A percentile compares a stretch with the other conserved stretches of the same genome.
Evolutionary conservation across 768 basidiomycete genomes (phyloP).

Genomic region (Fistulinella prunicolor): DNA sequence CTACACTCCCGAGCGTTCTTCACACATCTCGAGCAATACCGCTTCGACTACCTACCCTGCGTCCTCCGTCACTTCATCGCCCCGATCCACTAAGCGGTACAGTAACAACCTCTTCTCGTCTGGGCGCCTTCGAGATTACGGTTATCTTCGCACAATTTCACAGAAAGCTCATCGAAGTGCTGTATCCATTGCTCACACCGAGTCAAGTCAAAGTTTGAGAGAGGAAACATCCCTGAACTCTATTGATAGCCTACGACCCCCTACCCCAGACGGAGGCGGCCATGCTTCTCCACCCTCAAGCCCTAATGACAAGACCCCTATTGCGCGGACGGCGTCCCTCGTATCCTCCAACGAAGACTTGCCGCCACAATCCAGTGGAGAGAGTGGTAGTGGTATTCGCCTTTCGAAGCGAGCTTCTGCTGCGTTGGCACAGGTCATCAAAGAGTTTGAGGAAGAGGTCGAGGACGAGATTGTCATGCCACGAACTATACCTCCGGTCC

Average conservation of each 20-base stretch:
- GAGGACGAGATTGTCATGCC: constrained; percentile 80
- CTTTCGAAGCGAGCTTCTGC: constrained; percentile 60
- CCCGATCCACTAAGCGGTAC: constrained; percentile 62
- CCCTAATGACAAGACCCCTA: constrained; percentile 39
- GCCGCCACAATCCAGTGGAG: constrained; percentile 15
- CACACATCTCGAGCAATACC: constrained; percentile 37
- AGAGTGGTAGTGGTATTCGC: constrained; percentile 14
- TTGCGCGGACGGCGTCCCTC: constrained; percentile 43
- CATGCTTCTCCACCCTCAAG: constrained; percentile 42
- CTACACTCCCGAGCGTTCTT: constrained; percentile 32
- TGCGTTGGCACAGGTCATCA: constrained; percentile 72
- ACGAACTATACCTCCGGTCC: constrained; percentile 49
- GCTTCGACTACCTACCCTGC: constrained; percentile 36
- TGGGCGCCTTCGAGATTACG: constrained; percentile 72
- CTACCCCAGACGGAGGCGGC: constrained; percentile 53
- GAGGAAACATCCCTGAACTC: constrained; percentile 44
- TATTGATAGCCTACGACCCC: constrained; percentile 46
- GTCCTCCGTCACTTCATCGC: constrained; percentile 41
- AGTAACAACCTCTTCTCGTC: constrained; percentile 88
- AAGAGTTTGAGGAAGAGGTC: constrained; percentile 69
- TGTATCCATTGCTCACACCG: constrained; percentile 46
- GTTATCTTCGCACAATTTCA: constrained; percentile 59
- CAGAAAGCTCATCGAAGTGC: constrained; percentile 39
- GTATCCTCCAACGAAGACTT: constrained; percentile 34
- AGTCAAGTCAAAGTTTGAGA: constrained; percentile 42